Conservation (phyloP, 2,329 filamentous ascomycete species). For the Phialocephala sp. region DNA sequence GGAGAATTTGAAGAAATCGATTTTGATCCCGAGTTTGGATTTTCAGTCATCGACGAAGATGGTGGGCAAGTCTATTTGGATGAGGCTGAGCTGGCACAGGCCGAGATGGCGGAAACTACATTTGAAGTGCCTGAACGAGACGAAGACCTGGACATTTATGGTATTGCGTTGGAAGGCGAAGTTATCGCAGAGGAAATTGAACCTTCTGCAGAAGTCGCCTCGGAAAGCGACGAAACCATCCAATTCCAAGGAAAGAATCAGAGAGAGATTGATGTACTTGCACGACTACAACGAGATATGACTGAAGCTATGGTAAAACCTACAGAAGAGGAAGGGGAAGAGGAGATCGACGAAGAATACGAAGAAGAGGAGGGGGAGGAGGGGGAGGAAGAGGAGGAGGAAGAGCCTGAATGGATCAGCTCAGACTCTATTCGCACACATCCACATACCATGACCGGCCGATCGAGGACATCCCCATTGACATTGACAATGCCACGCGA, state of each 20-base stretch:
- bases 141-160: not conserved
- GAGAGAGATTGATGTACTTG: conserved; percentile 42
- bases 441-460: conserved; percentile 74
- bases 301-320: conserved; percentile 35
- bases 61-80: not conserved
- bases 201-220: conserved; percentile 5
- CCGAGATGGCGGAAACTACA: not conserved
- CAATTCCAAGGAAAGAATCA: conserved; percentile 38
- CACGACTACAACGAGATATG: conserved; percentile 42
- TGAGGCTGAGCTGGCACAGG: not conserved
- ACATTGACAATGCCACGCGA: conserved; percentile 77
- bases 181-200: conserved; percentile 10
- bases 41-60: conserved; percentile 41
- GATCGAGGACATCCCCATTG: conserved; percentile 73
- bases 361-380: conserved; percentile 36
- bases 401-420: conserved; percentile 38
- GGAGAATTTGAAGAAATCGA: conserved; percentile 68
- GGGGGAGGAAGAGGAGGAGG: conserved; percentile 35
- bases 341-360: conserved; percentile 38
- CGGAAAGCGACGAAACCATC: conserved; percentile 22
- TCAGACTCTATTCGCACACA: conserved; percentile 65
- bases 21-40: conserved; percentile 37
- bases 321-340: conserved; percentile 36
- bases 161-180: not conserved
- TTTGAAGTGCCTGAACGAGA: not conserved